Evolutionary conservation across 192 early-diverging fungal species (phyloP).

Genomic region (Phycomyces nitens): DNA sequence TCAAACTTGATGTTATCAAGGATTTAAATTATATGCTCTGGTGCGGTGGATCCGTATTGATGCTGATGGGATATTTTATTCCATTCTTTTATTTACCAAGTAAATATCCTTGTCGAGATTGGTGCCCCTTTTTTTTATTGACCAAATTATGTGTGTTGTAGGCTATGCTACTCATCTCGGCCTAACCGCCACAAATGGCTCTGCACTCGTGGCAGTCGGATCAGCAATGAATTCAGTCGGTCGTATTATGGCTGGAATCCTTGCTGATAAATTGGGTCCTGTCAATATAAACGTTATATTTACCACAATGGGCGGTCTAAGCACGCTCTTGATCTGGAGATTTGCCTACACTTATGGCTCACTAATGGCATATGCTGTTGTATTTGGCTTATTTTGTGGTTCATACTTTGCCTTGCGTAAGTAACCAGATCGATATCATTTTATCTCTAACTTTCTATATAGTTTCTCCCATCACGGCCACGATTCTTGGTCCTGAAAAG

Average conservation of each 20-base stretch:
- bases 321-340: constrained; percentile 31
- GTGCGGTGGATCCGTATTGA: constrained; percentile 15
- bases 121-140: background rate
- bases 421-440: background rate
- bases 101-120: background rate
- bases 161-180: constrained; percentile 26
- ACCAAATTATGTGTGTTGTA: too few relatives aligned
- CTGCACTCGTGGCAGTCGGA: constrained; percentile 13
- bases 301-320: constrained; percentile 17
- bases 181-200: constrained; percentile 21
- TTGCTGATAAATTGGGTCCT: constrained; percentile 29
- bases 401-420: constrained; percentile 24
- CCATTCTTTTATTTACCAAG: constrained; percentile 30
- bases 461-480: constrained; percentile 23
- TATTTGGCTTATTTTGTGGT: constrained; percentile 34
- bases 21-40: constrained; percentile 20
- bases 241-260: constrained; percentile 21
- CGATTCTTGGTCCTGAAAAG: constrained; percentile 18
- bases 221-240: constrained; percentile 24
- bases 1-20: constrained; percentile 22
- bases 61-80: constrained; percentile 21
- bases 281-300: constrained; percentile 31
- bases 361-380: constrained; percentile 26
- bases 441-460: background rate
- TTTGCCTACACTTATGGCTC: constrained; percentile 28